Conservation (phyloP, 2,329 filamentous ascomycete genomes). For the Nectriaceae sp. region DNA sequence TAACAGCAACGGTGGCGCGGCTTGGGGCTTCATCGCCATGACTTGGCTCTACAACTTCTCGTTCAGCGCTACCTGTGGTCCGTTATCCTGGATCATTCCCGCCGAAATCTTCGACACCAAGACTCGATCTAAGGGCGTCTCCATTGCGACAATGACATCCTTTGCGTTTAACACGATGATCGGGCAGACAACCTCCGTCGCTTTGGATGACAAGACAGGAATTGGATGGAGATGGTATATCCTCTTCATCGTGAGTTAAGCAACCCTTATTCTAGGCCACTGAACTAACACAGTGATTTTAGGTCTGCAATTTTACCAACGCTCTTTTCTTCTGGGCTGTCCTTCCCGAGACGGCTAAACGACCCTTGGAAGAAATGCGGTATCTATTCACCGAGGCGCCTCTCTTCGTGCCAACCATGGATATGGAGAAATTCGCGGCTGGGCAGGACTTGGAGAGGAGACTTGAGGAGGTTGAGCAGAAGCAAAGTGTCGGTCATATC, state of each 20-base stretch:
- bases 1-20: conserved; percentile 49
- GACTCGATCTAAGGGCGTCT: conserved; percentile 73
- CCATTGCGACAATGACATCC: conserved; percentile 70
- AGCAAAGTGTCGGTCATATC: conserved; percentile 32
- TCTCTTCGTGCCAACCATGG: conserved; percentile 60
- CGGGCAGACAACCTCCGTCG: conserved; percentile 61
- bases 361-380: conserved; percentile 70
- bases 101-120: conserved; percentile 79
- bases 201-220: conserved; percentile 41
- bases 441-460: conserved; percentile 58
- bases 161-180: conserved; percentile 81
- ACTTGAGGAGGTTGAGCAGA: conserved; percentile 57
- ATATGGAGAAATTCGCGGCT: conserved; percentile 41
- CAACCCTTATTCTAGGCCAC: not conserved
- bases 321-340: conserved; percentile 60
- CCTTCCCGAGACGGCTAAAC: conserved; percentile 65
- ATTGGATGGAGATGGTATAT: conserved; percentile 51
- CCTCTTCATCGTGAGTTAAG: conserved; percentile 39
- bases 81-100: conserved; percentile 61
- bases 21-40: conserved; percentile 71
- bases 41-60: conserved; percentile 83
- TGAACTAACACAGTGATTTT: not conserved
- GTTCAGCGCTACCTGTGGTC: conserved; percentile 71
- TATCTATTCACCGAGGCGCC: conserved; percentile 67
- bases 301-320: conserved; percentile 61